Evolutionary conservation across 768 basidiomycete genomes (phyloP).

Genomic region (Hebeloma cylindrosporum): DNA sequence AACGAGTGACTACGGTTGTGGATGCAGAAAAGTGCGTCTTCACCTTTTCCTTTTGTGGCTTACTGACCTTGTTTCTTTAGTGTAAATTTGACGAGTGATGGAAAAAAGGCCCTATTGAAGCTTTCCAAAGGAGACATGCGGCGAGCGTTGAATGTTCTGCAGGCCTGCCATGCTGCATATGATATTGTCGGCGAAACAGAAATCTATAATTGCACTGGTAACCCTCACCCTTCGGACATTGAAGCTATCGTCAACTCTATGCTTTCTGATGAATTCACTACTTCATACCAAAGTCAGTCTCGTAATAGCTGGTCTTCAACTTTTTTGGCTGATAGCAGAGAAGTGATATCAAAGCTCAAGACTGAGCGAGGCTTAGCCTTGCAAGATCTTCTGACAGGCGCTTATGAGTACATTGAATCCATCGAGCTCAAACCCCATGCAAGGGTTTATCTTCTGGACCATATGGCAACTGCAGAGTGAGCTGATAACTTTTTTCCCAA

Average conservation of each 20-base stretch:
- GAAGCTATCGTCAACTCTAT: slow-evolving; percentile 92
- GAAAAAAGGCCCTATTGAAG: slow-evolving; percentile 85
- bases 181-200: slow-evolving; percentile 85
- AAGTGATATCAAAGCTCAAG: slow-evolving; percentile 87
- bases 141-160: slow-evolving; percentile 90
- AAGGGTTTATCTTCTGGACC: slow-evolving; percentile 89
- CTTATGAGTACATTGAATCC: slow-evolving; percentile 86
- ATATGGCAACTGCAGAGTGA: slow-evolving; percentile 94
- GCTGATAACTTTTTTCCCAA: slow-evolving; percentile 27
- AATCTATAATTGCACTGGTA: slow-evolving; percentile 96
- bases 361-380: slow-evolving; percentile 91
- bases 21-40: slow-evolving; percentile 74
- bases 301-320: slow-evolving; percentile 4
- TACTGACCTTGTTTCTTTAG: slow-evolving; percentile 39
- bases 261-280: slow-evolving; percentile 95
- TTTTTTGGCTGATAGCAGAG: not conserved
- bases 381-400: slow-evolving; percentile 89
- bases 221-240: slow-evolving; percentile 93
- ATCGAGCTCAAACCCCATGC: slow-evolving; percentile 85
- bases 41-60: not conserved
- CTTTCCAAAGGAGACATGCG: slow-evolving; percentile 99
- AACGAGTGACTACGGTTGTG: slow-evolving; percentile 74
- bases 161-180: slow-evolving; percentile 98
- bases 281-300: slow-evolving; percentile 73
- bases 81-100: slow-evolving; percentile 83